Evolutionary conservation across 345 rosid species (phyloP), one percentile per base, ranked within the genome.

Genomic region (Arabis alpina): DNA sequence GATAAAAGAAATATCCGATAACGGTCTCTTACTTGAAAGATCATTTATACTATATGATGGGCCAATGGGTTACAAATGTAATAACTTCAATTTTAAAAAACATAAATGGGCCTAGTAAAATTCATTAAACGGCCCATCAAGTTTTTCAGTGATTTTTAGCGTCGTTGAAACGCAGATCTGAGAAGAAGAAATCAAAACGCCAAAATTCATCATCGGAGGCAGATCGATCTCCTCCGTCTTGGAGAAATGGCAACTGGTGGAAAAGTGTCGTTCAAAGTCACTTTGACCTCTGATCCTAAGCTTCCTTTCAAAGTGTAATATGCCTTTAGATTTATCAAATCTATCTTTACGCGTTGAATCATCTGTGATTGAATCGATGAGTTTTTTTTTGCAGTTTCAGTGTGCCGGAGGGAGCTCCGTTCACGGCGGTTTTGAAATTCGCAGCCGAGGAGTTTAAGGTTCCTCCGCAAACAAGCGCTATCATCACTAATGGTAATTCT

Each of bases 391-490:
- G n/a, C 87, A 94, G 99, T 68, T 94, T 94, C 79, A 89, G 91
- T 83, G 96, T 93, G 1, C 98, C 97, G 6, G 99, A 93, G 57
- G 99, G 90, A 13, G 96, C 96, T 37, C 99, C 99, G 13, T 94
- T 94, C 78, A 93, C 99, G 30, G 97, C 97, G 66, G 97, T 94
- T 43, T 62, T 91, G 80, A 91, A 91, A 76, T 91, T 91, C 79
- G 95, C 95, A 0, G 96, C 97, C 5, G 97, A 94, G 81, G 99
- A 94, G 80, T 91, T 94, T 78, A 94, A 94, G 81, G 97, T 91
- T 55, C 97, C 97, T 74, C 97, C 97, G 0, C 99, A 91, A 64
- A 94, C 99, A 66, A 94, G 99, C 84, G 97, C 97, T 48, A 94
- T 94, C 88, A 94, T 94, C 81, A 91, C 99, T 59, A 94, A 91